Evolutionary conservation across 2,329 filamentous ascomycete genomes (phyloP).

Genomic region (Colletotrichum sp.): DNA sequence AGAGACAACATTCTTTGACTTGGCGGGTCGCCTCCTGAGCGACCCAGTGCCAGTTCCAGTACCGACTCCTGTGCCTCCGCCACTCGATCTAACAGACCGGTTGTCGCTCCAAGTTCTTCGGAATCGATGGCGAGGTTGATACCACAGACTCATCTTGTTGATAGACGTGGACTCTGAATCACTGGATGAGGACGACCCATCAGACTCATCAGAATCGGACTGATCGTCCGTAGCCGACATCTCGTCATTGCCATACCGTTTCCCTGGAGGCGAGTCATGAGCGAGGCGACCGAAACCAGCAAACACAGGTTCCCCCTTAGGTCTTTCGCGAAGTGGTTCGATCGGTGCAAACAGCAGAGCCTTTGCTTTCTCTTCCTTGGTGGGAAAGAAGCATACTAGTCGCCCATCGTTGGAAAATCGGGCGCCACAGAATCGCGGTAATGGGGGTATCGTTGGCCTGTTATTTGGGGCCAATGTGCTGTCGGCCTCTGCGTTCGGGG

Average conservation of each 20-base stretch:
- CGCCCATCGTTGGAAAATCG: constrained; percentile 67
- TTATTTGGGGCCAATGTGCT: constrained; percentile 57
- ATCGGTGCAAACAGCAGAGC: constrained; percentile 52
- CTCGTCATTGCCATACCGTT: constrained; percentile 52
- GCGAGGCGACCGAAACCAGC: constrained; percentile 61
- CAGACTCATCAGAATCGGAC: constrained; percentile 55
- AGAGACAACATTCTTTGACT: constrained; percentile 72
- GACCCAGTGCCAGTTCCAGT: constrained; percentile 51
- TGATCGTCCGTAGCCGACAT: constrained; percentile 56
- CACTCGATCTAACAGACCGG: constrained; percentile 64
- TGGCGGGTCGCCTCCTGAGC: constrained; percentile 49
- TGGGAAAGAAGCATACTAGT: constrained; percentile 72
- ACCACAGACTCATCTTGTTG: constrained; percentile 63
- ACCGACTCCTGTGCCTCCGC: constrained; percentile 62
- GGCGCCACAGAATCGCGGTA: constrained; percentile 64
- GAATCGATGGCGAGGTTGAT: constrained; percentile 56
- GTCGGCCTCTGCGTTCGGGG: constrained; percentile 57
- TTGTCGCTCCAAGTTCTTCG: constrained; percentile 62
- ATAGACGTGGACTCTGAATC: constrained; percentile 69
- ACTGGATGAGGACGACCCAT: constrained; percentile 55
- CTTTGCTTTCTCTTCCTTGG: constrained; percentile 66
- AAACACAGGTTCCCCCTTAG: constrained; percentile 60
- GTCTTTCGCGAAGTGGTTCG: constrained; percentile 51
- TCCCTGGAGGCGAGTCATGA: constrained; percentile 54
- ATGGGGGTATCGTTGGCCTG: constrained; percentile 58